Base-by-base conservation (phyloP, 495 filamentous ascomycete species). In the Neurospora sp. region DNA sequence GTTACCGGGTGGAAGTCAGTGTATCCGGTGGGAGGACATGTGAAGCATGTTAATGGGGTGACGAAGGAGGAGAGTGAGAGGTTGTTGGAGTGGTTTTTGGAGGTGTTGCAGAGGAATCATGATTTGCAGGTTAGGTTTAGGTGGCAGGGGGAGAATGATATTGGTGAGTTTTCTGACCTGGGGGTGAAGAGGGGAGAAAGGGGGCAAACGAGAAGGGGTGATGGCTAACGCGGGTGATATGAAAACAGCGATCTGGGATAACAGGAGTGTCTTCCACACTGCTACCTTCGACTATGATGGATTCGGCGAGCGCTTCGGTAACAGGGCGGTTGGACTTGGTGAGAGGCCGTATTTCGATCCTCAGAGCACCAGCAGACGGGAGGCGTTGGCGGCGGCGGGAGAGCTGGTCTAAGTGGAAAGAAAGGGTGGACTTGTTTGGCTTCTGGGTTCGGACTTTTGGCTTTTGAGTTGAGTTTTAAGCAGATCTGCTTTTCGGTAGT, bases 1-100 rank as follows among this genome's bases (percentile, higher is more conserved):
- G 89, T 93, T 0, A 93, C 91, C 0, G 91, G 91, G 0, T 94
- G 92, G 91, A 94, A 85, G 81, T 22, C 27, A 31, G 80, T 94
- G 22, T 94, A 88, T 76, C 88, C 87, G 7, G 85, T 90, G 53
- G 89, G 89, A 40, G 82, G 84, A 14, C 90, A 92, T 76, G 83
- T 88, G 9, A 82, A 85, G 69, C 82, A 87, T 35, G 90, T 94
- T 79, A 90, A 93, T 77, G 91, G 85, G 2, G 71, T 94, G 10
- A 87, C 86, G 0, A 83, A 87, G 18, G 83, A 87, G 27, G 92
- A 94, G 81, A 89, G 86, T 73, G 77, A 84, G 5, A 79, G 85
- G 46, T 78, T 93, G 20, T 82, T 93, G 20, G 76, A 84, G 6
- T 89, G 87, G 87, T 89, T 94, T 72, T 40, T 80, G 31, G 80